Evolutionary conservation across 2,329 filamentous ascomycete genomes (phyloP).

Genomic region (Trichoderma simmonsii): DNA sequence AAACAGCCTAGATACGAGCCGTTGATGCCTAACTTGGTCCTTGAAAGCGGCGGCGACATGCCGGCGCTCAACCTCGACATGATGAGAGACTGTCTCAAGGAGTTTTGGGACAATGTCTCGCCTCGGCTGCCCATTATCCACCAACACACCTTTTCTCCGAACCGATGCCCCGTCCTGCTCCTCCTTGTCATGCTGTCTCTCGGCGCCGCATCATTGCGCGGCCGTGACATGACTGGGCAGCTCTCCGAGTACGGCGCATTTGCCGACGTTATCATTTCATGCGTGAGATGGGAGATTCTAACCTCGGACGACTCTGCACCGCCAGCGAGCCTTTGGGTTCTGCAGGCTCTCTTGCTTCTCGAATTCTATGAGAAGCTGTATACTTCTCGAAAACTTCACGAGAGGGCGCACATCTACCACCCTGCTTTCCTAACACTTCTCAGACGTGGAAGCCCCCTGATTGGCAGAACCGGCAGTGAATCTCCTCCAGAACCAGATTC

Average conservation of each 20-base stretch:
- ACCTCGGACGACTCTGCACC: slow-evolving; percentile 78
- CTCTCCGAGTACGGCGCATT: slow-evolving; percentile 45
- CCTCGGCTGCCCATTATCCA: slow-evolving; percentile 85
- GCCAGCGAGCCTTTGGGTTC: slow-evolving; percentile 82
- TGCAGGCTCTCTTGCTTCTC: slow-evolving; percentile 76
- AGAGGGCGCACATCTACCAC: slow-evolving; percentile 87
- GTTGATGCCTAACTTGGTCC: slow-evolving; percentile 35
- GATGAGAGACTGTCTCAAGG: slow-evolving; percentile 80
- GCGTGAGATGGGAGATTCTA: slow-evolving; percentile 79
- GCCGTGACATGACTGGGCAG: slow-evolving; percentile 54
- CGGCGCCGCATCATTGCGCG: slow-evolving; percentile 75
- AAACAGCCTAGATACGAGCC: slow-evolving; percentile 42
- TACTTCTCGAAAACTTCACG: slow-evolving; percentile 76
- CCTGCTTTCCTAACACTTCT: slow-evolving; percentile 81
- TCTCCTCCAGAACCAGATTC: slow-evolving; percentile 61
- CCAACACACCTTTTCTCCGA: slow-evolving; percentile 78
- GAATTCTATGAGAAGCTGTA: slow-evolving; percentile 94
- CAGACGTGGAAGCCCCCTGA: slow-evolving; percentile 79
- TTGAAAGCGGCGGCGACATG: slow-evolving; percentile 42
- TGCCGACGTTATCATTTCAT: slow-evolving; percentile 62
- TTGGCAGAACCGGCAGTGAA: slow-evolving; percentile 74
- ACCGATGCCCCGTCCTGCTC: slow-evolving; percentile 73
- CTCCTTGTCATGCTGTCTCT: slow-evolving; percentile 80
- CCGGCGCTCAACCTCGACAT: slow-evolving; percentile 66
- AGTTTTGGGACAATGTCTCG: slow-evolving; percentile 85